Conservation (phyloP, 176 grass and related monocot genomes). For the Triticum timopheevii region DNA sequence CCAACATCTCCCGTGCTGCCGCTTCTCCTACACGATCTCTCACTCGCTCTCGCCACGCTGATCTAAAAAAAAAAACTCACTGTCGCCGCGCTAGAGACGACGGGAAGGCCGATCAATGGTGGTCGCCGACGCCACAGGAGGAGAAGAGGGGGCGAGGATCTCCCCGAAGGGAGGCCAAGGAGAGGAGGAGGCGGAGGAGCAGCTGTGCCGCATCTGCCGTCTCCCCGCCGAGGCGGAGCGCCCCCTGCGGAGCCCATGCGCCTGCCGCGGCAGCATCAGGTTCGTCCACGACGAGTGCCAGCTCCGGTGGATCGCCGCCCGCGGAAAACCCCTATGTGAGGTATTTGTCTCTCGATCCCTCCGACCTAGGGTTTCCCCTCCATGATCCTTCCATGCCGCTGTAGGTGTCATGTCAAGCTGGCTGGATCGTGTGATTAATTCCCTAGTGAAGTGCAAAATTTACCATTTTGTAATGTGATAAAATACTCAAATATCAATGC, state of each 20-base stretch:
- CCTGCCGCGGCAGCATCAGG: conserved; percentile 32
- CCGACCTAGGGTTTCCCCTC: not conserved
- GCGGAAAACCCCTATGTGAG: not conserved
- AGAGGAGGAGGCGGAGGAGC: not conserved
- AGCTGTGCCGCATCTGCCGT: conserved; percentile 41
- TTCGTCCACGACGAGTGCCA: conserved; percentile 54
- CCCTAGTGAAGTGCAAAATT: not conserved
- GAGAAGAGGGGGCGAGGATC: not conserved
- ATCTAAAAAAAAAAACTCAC: too few relatives aligned
- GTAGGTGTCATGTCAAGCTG: not conserved
- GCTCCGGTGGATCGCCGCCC: conserved; percentile 34
- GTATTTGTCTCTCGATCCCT: not conserved
- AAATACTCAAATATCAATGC: too few relatives aligned
- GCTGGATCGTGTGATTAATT: not conserved
- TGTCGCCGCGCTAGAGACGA: not conserved
- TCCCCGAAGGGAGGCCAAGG: not conserved
- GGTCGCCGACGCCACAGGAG: not conserved
- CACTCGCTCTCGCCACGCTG: not conserved
- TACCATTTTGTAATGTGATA: not conserved
- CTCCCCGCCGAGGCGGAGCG: conserved; percentile 6
- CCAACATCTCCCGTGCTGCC: too few relatives aligned
- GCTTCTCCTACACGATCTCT: too few relatives aligned
- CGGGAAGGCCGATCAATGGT: not conserved
- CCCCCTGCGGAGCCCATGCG: conserved; percentile 31
- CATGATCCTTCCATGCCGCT: too few relatives aligned